Evolutionary conservation across 2,329 filamentous ascomycete species (phyloP).

Genomic region (Moelleriella libera): DNA sequence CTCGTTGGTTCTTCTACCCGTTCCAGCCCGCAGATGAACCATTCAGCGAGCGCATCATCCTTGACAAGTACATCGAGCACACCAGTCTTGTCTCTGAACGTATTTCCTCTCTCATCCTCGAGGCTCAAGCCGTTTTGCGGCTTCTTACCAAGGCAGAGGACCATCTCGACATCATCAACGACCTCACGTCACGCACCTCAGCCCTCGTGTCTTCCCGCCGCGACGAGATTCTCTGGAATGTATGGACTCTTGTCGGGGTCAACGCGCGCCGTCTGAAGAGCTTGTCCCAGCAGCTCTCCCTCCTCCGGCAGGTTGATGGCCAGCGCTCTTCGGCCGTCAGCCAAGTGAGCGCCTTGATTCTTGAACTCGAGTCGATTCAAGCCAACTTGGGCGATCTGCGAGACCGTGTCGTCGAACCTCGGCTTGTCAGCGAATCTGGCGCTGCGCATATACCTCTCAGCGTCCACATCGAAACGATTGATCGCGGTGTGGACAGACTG

Average conservation of each 20-base stretch:
- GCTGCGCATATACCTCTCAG: constrained; percentile 41
- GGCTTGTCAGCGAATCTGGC: constrained; percentile 34
- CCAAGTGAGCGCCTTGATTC: constrained; percentile 55
- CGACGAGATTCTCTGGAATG: constrained; percentile 50
- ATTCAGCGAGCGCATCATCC: constrained; percentile 41
- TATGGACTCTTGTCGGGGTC: constrained; percentile 64
- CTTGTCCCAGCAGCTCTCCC: constrained; percentile 45
- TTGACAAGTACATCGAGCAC: constrained; percentile 65
- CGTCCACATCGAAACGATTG: constrained; percentile 64
- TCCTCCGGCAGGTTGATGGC: constrained; percentile 49
- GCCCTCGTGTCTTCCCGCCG: constrained; percentile 41
- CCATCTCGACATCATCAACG: constrained; percentile 54
- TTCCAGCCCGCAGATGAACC: constrained; percentile 43
- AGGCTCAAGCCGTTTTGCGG: constrained; percentile 53
- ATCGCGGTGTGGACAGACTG: constrained; percentile 57
- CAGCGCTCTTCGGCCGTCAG: constrained; percentile 53
- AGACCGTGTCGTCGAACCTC: constrained; percentile 55
- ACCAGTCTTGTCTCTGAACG: constrained; percentile 55
- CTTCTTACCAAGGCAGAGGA: constrained; percentile 56
- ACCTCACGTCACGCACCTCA: constrained; percentile 51
- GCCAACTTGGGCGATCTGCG: constrained; percentile 56
- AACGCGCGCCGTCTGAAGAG: constrained; percentile 47
- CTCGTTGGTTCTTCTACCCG: constrained; percentile 38
- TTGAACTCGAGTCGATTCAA: constrained; percentile 62
- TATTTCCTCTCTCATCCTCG: constrained; percentile 51